Percentiles rank a stretch among this genome's conserved stretches.
Evolutionary conservation across 2,329 filamentous ascomycete genomes (phyloP).

Genomic region (Penicillium crustosum): DNA sequence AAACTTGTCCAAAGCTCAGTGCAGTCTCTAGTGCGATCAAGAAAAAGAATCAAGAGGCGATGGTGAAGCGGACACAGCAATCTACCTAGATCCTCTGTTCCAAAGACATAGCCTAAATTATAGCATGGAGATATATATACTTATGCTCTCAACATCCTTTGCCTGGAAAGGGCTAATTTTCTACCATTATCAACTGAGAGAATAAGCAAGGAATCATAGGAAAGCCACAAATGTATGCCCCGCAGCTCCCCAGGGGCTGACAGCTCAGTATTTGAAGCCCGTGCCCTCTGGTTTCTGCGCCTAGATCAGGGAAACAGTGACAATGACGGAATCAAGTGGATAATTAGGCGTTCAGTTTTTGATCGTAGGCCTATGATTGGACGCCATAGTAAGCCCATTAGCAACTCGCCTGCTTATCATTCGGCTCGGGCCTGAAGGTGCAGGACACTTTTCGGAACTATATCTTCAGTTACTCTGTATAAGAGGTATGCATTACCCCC

Average conservation of each 20-base stretch:
- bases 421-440: background rate
- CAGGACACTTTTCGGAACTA: background rate
- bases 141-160: background rate
- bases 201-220: background rate
- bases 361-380: background rate
- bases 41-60: background rate
- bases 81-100: background rate
- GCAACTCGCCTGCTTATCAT: background rate
- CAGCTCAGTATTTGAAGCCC: background rate
- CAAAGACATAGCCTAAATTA: background rate
- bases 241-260: background rate
- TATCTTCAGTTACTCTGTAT: background rate
- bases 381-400: background rate
- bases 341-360: background rate
- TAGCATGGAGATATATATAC: too few relatives aligned
- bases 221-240: background rate
- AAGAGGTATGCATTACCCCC: background rate
- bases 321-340: background rate
- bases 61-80: background rate
- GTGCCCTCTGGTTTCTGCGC: background rate
- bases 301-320: background rate
- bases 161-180: background rate
- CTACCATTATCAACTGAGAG: background rate
- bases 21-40: too few relatives aligned
- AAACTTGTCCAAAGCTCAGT: background rate